phyloP scores from a whole-genome alignment of 345 rosid species.

The Cardamine chenopodiifolia region DNA sequence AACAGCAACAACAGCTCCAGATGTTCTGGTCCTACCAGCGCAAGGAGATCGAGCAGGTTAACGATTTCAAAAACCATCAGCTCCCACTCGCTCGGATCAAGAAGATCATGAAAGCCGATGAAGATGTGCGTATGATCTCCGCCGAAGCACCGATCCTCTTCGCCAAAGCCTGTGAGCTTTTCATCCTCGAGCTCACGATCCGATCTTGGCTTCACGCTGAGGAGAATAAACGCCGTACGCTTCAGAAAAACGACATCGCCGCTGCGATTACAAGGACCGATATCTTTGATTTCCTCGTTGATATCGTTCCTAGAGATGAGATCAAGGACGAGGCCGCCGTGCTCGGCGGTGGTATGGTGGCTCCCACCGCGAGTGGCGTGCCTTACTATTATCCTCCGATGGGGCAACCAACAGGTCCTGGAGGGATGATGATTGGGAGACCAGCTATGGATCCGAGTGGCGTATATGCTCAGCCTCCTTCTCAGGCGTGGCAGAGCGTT shows the following conservation, averaged over 20 bases:
- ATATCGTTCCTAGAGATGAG: conserved; percentile 89
- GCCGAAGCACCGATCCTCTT: conserved; percentile 94
- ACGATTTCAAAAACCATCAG: conserved; percentile 96
- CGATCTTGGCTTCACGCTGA: conserved; percentile 98
- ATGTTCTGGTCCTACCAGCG: conserved; percentile 92
- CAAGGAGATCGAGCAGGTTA: conserved; percentile 87
- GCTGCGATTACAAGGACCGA: conserved; percentile 92
- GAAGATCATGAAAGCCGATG: conserved; percentile 99
- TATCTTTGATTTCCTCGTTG: conserved; percentile 88
- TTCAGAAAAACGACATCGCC: conserved; percentile 93
- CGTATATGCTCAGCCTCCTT: conserved; percentile 78
- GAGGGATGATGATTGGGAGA: conserved; percentile 91
- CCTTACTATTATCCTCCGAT: conserved; percentile 89
- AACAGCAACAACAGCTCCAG: conserved; percentile 89
- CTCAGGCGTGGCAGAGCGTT: conserved; percentile 95
- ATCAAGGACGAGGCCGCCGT: conserved; percentile 72
- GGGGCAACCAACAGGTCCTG: conserved; percentile 73
- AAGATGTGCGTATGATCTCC: conserved; percentile 98
- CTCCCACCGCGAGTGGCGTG: conserved; percentile 76
- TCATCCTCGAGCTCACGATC: conserved; percentile 89
- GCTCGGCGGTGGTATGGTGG: conserved; percentile 58
- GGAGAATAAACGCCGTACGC: conserved; percentile 89
- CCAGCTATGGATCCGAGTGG: conserved; percentile 82
- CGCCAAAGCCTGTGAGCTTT: conserved; percentile 95
- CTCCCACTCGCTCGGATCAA: conserved; percentile 92